phyloP scores from a whole-genome alignment of 2,329 filamentous ascomycete species.

The Verticillium albo-atrum region DNA sequence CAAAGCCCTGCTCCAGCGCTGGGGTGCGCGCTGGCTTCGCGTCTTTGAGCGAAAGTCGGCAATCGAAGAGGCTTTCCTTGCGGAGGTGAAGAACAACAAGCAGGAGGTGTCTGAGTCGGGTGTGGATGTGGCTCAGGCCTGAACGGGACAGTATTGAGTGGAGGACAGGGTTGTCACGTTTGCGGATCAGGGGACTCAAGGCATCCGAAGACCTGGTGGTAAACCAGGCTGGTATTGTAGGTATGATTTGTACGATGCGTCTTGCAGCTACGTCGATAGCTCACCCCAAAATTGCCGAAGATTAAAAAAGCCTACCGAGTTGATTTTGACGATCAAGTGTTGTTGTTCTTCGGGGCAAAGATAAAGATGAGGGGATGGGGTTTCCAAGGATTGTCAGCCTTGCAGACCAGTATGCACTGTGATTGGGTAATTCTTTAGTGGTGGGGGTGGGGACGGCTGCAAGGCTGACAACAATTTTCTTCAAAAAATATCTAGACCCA shows the following conservation, averaged over 20 bases:
- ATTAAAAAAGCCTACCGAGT: neutral
- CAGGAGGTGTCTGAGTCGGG: neutral
- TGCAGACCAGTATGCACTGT: neutral
- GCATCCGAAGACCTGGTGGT: neutral
- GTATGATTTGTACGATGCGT: neutral
- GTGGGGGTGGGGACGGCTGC: slow-evolving; percentile 10
- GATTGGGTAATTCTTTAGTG: neutral
- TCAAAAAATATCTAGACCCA: slow-evolving; percentile 8
- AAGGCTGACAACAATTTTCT: slow-evolving; percentile 11
- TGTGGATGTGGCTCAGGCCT: neutral
- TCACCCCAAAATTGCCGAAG: neutral
- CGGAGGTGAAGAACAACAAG: slow-evolving; percentile 25
- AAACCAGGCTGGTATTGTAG: neutral
- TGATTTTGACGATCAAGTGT: neutral
- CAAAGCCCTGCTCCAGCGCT: slow-evolving; percentile 65
- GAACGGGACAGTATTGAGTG: no score
- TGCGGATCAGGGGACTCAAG: neutral
- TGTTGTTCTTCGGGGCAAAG: neutral
- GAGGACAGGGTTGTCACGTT: neutral
- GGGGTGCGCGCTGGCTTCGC: slow-evolving; percentile 82
- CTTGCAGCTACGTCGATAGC: neutral
- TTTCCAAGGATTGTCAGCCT: neutral
- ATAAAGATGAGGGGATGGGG: neutral
- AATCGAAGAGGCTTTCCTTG: slow-evolving; percentile 71
- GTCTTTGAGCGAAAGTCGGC: slow-evolving; percentile 78